phyloP scores from a whole-genome alignment of 768 basidiomycete species.

The Pisolithus sp. region DNA sequence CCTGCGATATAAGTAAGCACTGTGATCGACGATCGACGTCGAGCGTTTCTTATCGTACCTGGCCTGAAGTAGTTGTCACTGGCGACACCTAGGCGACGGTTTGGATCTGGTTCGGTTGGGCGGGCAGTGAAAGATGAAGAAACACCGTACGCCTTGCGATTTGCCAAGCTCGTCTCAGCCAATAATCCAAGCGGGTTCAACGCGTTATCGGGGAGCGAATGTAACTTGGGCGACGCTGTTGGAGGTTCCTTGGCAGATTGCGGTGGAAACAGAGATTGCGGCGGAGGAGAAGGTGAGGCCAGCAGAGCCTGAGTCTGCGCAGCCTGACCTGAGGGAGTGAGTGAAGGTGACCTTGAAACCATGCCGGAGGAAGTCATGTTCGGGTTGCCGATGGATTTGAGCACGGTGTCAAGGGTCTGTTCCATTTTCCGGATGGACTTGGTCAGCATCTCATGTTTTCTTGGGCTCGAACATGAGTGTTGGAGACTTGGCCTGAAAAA shows the following conservation, averaged over 20 bases:
- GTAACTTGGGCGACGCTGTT: conserved; percentile 71
- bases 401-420: conserved; percentile 83
- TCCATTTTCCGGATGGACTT: conserved; percentile 88
- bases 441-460: conserved; percentile 80
- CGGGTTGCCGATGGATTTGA: conserved; percentile 84
- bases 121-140: conserved; percentile 37
- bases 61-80: conserved; percentile 91
- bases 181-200: conserved; percentile 90
- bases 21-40: not conserved
- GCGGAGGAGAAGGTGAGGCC: conserved; percentile 44
- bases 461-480: conserved; percentile 33
- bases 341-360: conserved; percentile 78
- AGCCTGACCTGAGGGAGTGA: conserved; percentile 55
- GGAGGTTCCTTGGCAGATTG: conserved; percentile 21
- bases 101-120: conserved; percentile 30
- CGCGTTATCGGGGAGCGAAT: conserved; percentile 86
- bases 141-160: conserved; percentile 53
- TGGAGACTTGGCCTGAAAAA: conserved; percentile 20
- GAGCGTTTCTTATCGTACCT: conserved; percentile 37
- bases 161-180: conserved; percentile 82
- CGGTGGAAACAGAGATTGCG: conserved; percentile 30
- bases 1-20: conserved; percentile 36
- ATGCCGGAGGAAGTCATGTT: conserved; percentile 63
- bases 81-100: conserved; percentile 67
- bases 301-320: conserved; percentile 52